Conservation (phyloP, 2,329 filamentous ascomycete species). For the Pyrenochaeta sp. region DNA sequence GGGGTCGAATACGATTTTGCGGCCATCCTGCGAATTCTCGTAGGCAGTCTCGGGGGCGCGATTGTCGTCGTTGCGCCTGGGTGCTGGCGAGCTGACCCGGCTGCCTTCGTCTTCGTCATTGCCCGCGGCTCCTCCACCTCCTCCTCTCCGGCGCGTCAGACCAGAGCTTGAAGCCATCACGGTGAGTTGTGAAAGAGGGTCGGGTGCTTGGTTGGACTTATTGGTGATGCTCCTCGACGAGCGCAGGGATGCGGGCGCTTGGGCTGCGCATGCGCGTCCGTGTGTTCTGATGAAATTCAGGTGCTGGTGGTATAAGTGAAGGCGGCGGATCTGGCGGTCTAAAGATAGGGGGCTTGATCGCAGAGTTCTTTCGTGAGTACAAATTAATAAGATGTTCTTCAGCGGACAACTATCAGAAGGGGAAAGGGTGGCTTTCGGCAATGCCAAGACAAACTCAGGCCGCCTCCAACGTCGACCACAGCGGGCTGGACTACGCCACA, state of each 20-base stretch:
- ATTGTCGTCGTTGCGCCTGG: conserved; percentile 65
- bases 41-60: conserved; percentile 79
- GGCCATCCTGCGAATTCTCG: conserved; percentile 89
- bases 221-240: conserved; percentile 41
- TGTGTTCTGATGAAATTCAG: conserved; percentile 18
- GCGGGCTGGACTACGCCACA: conserved; percentile 10
- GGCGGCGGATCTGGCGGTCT: conserved; percentile 13
- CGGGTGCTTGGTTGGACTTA: conserved; percentile 41
- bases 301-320: conserved; percentile 16
- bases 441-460: conserved; percentile 25
- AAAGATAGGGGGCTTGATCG: conserved; percentile 27
- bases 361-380: conserved; percentile 23
- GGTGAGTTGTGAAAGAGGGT: conserved; percentile 37
- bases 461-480: conserved; percentile 13
- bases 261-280: conserved; percentile 42
- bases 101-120: conserved; percentile 68
- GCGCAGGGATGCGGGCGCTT: conserved; percentile 43
- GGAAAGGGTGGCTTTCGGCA: conserved; percentile 18
- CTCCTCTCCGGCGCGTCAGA: conserved; percentile 74
- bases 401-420: conserved; percentile 35
- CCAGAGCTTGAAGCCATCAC: conserved; percentile 74
- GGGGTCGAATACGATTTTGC: conserved; percentile 98
- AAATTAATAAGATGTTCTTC: conserved; percentile 29
- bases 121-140: conserved; percentile 64
- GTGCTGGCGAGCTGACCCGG: conserved; percentile 71